Evolutionary conservation across 1,284 basidiomycete genomes (phyloP), one percentile per base, ranked within the genome.

Genomic region (Limonomyces culmigenus): DNA sequence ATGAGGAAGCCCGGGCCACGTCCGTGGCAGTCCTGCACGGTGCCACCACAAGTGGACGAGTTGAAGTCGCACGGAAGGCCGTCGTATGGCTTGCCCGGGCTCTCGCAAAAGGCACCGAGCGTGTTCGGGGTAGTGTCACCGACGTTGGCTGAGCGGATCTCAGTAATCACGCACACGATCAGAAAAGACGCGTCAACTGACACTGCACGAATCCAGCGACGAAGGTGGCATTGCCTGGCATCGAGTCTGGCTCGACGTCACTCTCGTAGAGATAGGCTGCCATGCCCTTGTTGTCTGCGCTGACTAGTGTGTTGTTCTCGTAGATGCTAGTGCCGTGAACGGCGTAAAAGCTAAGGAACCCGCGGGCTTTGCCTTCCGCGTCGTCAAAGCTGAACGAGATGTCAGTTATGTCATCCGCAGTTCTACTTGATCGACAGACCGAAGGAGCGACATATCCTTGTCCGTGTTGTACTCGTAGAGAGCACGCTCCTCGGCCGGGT

Each of bases 251-350:
- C 46, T 84, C 74, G 1, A 71, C 59, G 39, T 59, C 63, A 37
- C 10, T 42, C 60, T 84, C 81, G 42, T 80, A 84, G 12, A 84
- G 48, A 50, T 69, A 75, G 8, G 79, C 79, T 3, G 80, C 78
- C 75, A 85, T 81, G 17, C 81, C 81, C 50, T 85, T 85, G 56
- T 84, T 84, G 51, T 84, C 80, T 3, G 63, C 57, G 49, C 76
- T 81, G 20, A 85, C 65, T 8, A 84, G 58, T 0, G 80, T 83
- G 42, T 83, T 84, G 48, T 84, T 85, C 76, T 74, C 63, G 44
- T 84, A 83, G 12, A 84, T 44, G 48, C 76, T 80, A 12, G 80
- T 85, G 4, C 83, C 80, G 54, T 87, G 84, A 0, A 87, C 83
- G 0, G 80, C 60, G 50, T 76, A 87, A 60, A 84, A 85, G 48